Conservation (phyloP, 2,329 filamentous ascomycete genomes). For the Talaromyces verruculosus region DNA sequence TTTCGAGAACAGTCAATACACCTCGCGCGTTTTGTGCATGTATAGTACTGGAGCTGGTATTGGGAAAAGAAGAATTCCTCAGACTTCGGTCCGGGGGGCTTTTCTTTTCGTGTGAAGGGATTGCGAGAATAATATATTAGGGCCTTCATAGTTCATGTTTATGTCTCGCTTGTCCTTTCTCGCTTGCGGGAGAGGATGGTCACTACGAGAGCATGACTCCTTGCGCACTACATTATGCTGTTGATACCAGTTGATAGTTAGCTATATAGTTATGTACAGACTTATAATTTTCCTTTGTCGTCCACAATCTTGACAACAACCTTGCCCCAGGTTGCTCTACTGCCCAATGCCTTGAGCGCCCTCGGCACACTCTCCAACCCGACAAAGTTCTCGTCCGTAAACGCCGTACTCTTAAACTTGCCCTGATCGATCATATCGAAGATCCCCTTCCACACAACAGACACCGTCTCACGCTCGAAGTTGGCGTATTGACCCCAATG, state of each 20-base stretch:
- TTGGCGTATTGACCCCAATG: constrained; percentile 86
- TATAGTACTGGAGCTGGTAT: constrained; percentile 42
- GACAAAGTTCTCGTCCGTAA: constrained; percentile 69
- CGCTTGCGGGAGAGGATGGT: constrained; percentile 21
- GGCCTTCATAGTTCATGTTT: constrained; percentile 50
- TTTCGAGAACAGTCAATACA: constrained; percentile 19
- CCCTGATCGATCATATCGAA: constrained; percentile 73
- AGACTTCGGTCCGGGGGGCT: constrained; percentile 16
- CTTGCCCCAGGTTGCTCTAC: constrained; percentile 90
- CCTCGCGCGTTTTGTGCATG: constrained; percentile 44
- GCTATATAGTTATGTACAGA: background rate
- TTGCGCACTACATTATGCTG: constrained; percentile 37
- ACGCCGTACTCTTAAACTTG: constrained; percentile 79
- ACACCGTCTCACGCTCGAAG: constrained; percentile 69
- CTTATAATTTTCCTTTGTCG: constrained; percentile 33
- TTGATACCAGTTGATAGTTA: background rate
- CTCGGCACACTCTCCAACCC: constrained; percentile 76
- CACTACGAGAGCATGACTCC: constrained; percentile 49
- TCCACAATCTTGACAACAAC: constrained; percentile 85
- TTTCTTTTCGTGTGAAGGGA: constrained; percentile 14
- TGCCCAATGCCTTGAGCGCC: constrained; percentile 74
- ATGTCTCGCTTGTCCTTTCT: constrained; percentile 29
- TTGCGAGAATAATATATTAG: constrained; percentile 36
- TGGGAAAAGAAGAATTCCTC: background rate
- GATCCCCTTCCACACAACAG: constrained; percentile 77